Evolutionary conservation across 306 rosid genomes (phyloP).

Genomic region (Trifolium dubium): DNA sequence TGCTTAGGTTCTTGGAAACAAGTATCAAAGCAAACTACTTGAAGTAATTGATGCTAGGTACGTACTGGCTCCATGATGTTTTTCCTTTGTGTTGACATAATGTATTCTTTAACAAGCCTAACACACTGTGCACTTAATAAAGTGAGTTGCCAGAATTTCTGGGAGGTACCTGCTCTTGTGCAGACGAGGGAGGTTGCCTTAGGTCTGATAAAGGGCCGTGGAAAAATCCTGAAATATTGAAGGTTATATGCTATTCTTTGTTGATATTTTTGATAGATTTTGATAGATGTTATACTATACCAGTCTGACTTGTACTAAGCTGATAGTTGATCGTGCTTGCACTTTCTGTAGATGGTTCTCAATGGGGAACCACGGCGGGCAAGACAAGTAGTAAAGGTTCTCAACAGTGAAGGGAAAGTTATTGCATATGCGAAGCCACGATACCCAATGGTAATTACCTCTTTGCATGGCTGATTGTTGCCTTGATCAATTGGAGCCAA

Average conservation of each 20-base stretch:
- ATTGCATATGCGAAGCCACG: slow-evolving; percentile 90
- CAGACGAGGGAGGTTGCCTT: slow-evolving; percentile 87
- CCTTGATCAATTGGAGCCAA: slow-evolving; percentile 24
- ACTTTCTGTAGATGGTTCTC: slow-evolving; percentile 73
- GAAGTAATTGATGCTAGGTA: slow-evolving; percentile 96
- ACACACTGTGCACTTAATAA: slow-evolving; percentile 43
- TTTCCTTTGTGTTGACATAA: neutral
- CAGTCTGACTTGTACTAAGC: slow-evolving; percentile 30
- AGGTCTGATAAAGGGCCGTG: slow-evolving; percentile 98
- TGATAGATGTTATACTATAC: neutral
- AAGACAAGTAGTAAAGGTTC: slow-evolving; percentile 88
- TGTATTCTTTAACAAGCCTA: slow-evolving; percentile 34
- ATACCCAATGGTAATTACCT: slow-evolving; percentile 69
- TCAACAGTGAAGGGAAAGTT: slow-evolving; percentile 87
- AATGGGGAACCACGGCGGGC: slow-evolving; percentile 79
- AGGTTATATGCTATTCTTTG: slow-evolving; percentile 56
- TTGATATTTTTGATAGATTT: slow-evolving; percentile 24
- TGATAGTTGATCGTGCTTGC: slow-evolving; percentile 33
- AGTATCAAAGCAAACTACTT: slow-evolving; percentile 89
- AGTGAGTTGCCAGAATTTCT: slow-evolving; percentile 99
- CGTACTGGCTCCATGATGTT: slow-evolving; percentile 2
- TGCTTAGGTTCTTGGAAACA: slow-evolving; percentile 92
- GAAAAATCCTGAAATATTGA: slow-evolving; percentile 87
- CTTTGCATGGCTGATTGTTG: slow-evolving; percentile 9
- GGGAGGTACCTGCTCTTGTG: slow-evolving; percentile 92